Evolutionary conservation across 495 filamentous ascomycete species (phyloP).

Genomic region (Neurospora sublineolata): DNA sequence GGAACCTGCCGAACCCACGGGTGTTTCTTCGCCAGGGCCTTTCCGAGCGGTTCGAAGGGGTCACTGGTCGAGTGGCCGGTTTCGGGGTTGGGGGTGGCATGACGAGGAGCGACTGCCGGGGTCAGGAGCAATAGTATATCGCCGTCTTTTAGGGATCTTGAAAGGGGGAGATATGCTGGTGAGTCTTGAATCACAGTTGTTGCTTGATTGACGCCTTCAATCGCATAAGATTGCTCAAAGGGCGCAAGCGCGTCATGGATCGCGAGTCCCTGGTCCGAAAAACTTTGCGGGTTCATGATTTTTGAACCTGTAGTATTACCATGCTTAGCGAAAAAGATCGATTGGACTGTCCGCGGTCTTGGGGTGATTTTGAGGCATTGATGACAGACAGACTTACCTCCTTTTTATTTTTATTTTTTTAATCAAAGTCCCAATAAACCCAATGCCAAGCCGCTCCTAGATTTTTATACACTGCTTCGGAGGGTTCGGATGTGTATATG

Average conservation of each 20-base stretch:
- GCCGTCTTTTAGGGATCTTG: conserved; percentile 27
- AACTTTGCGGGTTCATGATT: not conserved
- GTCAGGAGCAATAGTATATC: conserved; percentile 49
- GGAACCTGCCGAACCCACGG: conserved; percentile 49
- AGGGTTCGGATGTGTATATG: not conserved
- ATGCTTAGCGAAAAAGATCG: not conserved
- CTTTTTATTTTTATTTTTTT: no score
- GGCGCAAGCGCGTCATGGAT: not conserved
- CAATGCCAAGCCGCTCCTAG: not conserved
- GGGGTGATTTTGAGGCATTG: not conserved
- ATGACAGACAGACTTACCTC: not conserved
- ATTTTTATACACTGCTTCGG: not conserved
- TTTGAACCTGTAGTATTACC: not conserved
- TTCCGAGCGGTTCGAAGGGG: conserved; percentile 50
- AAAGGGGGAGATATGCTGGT: conserved; percentile 31
- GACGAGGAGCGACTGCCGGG: conserved; percentile 40
- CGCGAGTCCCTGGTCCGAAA: not conserved
- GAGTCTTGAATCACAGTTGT: conserved; percentile 21
- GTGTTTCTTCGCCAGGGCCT: conserved; percentile 41
- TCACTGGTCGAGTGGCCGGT: conserved; percentile 25
- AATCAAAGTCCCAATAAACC: not conserved
- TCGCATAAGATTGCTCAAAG: not conserved
- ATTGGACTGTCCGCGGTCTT: not conserved
- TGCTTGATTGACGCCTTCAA: conserved; percentile 1
- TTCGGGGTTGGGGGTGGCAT: conserved; percentile 10